Conservation (phyloP, 2,329 filamentous ascomycete species). For the Geosmithia morbida region DNA sequence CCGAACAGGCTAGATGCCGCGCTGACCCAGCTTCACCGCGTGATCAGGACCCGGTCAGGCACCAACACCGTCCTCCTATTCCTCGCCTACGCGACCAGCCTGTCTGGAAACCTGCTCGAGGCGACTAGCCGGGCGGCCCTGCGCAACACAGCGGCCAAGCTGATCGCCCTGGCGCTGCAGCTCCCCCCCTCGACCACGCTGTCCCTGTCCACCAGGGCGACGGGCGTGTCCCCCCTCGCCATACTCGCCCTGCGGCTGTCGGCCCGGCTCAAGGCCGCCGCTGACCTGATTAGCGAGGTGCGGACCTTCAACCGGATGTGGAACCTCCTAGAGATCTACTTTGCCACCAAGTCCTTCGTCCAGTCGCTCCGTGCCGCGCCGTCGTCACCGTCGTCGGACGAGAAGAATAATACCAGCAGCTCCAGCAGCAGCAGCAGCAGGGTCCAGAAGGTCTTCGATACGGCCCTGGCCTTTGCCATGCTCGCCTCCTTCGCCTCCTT, state of each 20-base stretch:
- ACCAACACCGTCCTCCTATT: conserved; percentile 58
- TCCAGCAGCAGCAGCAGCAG: conserved; percentile 17
- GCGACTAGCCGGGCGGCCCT: conserved; percentile 42
- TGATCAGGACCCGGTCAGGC: conserved; percentile 53
- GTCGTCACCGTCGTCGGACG: too few relatives aligned
- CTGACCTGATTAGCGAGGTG: conserved; percentile 53
- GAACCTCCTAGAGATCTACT: conserved; percentile 60
- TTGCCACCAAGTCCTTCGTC: conserved; percentile 42
- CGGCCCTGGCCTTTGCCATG: conserved; percentile 48
- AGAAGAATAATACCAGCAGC: conserved; percentile 12
- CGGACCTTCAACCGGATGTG: conserved; percentile 64
- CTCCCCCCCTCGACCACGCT: conserved; percentile 35
- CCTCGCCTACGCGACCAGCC: conserved; percentile 50
- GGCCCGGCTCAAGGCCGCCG: conserved; percentile 42
- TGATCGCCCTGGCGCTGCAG: conserved; percentile 36
- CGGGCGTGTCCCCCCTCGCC: conserved; percentile 20
- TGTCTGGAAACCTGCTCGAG: conserved; percentile 35
- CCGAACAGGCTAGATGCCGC: conserved; percentile 30
- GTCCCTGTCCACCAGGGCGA: conserved; percentile 24
- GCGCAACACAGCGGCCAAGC: conserved; percentile 31
- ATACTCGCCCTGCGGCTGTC: conserved; percentile 33
- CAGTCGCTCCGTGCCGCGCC: conserved; percentile 10
- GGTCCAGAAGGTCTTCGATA: conserved; percentile 18
- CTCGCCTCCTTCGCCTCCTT: conserved; percentile 53
- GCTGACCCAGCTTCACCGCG: conserved; percentile 41